A percentile compares a stretch with the other conserved stretches of the same genome.
These are phyloP conservation scores for Fusarium newnesense DNA, from an alignment of 2,329 filamentous ascomycete species.

Conservation along the genomic window DNA sequence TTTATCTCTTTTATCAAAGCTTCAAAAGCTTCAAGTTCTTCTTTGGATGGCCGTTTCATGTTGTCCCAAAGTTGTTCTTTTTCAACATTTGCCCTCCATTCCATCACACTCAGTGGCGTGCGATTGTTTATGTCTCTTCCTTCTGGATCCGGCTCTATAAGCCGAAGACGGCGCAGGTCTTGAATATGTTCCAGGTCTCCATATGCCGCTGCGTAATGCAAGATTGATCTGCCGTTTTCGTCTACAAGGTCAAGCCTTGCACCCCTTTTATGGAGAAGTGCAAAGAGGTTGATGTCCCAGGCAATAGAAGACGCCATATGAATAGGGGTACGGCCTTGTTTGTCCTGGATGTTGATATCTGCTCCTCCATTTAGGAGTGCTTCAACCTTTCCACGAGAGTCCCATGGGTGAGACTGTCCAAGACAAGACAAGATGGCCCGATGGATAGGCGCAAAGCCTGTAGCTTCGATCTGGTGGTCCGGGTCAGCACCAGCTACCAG, in stretches of 20 bases:
- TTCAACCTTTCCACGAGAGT: background rate
- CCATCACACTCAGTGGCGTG: background rate
- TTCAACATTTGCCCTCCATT: background rate
- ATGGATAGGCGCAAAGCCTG: background rate
- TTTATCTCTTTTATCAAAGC: background rate
- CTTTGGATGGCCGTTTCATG: background rate
- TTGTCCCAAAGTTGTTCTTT: fast-evolving
- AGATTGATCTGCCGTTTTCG: fast-evolving
- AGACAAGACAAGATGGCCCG: background rate
- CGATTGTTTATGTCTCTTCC: background rate
- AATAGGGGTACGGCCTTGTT: background rate
- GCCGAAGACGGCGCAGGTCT: background rate
- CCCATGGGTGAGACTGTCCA: background rate
- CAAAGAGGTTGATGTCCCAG: background rate
- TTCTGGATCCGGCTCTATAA: background rate
- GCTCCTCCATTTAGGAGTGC: background rate
- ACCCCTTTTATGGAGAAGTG: background rate
- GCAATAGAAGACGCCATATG: background rate
- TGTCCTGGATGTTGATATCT: background rate
- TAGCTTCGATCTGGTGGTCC: background rate
- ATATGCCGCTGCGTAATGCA: background rate
- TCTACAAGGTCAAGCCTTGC: background rate
- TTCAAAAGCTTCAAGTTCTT: fast-evolving
- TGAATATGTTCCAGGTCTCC: background rate
- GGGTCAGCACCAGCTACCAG: background rate